Base-by-base conservation (phyloP, 768 basidiomycete species). In the Podaxis sp. region DNA sequence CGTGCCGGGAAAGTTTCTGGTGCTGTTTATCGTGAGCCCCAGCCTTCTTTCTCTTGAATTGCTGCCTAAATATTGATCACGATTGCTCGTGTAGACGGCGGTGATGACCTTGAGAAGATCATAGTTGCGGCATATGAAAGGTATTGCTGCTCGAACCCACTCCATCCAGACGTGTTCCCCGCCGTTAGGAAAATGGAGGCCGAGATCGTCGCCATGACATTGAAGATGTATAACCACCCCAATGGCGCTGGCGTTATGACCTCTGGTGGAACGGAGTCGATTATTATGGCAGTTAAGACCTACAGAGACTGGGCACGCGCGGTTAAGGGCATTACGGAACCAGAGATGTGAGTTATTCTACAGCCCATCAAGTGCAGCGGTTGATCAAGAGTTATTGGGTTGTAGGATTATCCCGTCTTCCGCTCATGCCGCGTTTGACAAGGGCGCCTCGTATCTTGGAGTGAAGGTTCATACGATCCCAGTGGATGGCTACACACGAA, bases 151-250 rank as follows among this genome's bases (percentile, higher is more conserved):
- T 90, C 92, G 28, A 95, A 96, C 70, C 94, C 95, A 2, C 80
- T 98, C 9, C 95, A 98, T 69, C 94, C 96, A 0, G 93, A 95
- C 61, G 87, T 95, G 49, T 97, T 97, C 75, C 96, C 96, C 1
- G 89, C 92, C 0, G 77, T 97, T 11, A 83, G 96, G 53, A 95
- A 96, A 77, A 99, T 99, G 96, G 96, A 99, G 70, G 92, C 95
- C 15, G 96, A 98, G 70, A 84, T 96, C 28, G 93, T 96, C 49
- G 80, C 91, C 9, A 95, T 95, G 90, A 91, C 88, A 64, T 79
- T 96, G 52, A 83, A 84, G 62, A 80, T 96, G 81, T 98, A 90
- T 78, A 88, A 93, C 70, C 88, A 89, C 66, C 90, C 94, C 1
- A 77, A 84, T 54, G 93, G 94, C 9, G 95, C 94, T 11, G 96